These are phyloP conservation scores for Teunomyces aglyptinius DNA, from an alignment of 805 yeast species.

Conservation along the genomic window DNA sequence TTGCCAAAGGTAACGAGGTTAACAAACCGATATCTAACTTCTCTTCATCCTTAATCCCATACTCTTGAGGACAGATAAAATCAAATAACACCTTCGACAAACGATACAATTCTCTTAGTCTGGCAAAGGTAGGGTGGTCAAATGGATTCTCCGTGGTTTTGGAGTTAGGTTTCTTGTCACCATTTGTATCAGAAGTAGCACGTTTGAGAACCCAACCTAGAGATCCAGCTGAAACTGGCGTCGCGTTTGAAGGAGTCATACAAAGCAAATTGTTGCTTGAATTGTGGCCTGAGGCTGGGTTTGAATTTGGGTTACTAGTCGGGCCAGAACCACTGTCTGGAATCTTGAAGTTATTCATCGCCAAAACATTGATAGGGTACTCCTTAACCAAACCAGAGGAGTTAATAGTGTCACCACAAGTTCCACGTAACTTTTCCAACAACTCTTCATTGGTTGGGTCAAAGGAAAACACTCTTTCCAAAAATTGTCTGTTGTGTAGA, in stretches of 20 bases:
- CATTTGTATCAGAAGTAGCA: conserved; percentile 15
- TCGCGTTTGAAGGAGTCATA: conserved; percentile 13
- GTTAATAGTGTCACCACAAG: conserved; percentile 42
- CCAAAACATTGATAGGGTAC: conserved; percentile 71
- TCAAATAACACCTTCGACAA: conserved; percentile 92
- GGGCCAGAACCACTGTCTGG: conserved; percentile 30
- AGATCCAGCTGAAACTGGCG: conserved; percentile 55
- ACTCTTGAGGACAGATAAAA: conserved; percentile 97
- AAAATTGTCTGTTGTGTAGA: conserved; percentile 85
- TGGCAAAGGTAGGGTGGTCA: conserved; percentile 75
- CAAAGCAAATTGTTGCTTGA: conserved; percentile 18
- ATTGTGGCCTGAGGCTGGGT: conserved; percentile 19
- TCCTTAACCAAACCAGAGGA: conserved; percentile 61
- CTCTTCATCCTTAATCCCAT: conserved; percentile 94
- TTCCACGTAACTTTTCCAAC: conserved; percentile 35
- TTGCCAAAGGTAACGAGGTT: conserved; percentile 91
- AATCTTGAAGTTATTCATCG: conserved; percentile 72
- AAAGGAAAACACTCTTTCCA: conserved; percentile 78
- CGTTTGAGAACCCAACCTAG: conserved; percentile 69
- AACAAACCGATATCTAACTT: conserved; percentile 93
- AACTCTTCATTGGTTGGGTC: conserved; percentile 41
- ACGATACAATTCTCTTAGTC: conserved; percentile 83
- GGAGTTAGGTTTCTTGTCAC: conserved; percentile 17
- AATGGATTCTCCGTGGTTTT: conserved; percentile 44
- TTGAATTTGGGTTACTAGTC: conserved; percentile 11